A percentile compares a stretch with the other conserved stretches of the same genome.
Conservation (phyloP, 23 red algal genomes). For the Cyanidioschyzon merolae region DNA sequence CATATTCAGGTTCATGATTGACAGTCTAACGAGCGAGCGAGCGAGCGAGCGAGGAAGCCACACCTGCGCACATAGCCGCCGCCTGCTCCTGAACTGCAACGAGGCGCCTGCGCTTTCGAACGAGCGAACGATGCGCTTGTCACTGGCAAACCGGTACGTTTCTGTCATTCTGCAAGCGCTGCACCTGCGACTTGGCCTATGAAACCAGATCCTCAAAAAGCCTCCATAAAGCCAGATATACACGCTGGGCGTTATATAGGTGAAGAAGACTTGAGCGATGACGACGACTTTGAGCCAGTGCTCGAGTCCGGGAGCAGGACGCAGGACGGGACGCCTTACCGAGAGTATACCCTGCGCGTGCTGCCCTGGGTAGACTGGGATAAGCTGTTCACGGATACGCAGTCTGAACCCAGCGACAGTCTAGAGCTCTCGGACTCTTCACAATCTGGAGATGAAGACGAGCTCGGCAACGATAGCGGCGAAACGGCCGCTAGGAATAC, state of each 20-base stretch:
- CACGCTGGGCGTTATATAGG: background rate
- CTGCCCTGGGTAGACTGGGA: constrained; percentile 13
- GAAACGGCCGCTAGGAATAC: background rate
- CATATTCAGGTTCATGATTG: background rate
- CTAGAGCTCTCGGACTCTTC: background rate
- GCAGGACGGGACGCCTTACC: background rate
- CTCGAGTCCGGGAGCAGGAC: background rate
- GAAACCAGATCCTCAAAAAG: background rate
- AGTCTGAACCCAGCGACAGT: background rate
- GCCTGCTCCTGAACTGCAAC: too few relatives aligned
- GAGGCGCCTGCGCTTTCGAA: too few relatives aligned
- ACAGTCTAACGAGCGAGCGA: too few relatives aligned
- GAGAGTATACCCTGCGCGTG: constrained; percentile 3
- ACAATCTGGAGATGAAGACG: background rate
- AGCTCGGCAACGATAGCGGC: background rate
- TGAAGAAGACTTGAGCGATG: constrained; percentile 5
- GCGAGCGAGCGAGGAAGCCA: too few relatives aligned
- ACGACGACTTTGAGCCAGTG: background rate
- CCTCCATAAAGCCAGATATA: background rate
- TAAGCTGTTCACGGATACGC: background rate
- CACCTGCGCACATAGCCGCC: too few relatives aligned
- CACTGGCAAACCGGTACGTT: too few relatives aligned
- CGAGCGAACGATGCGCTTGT: too few relatives aligned
- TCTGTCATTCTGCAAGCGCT: too few relatives aligned
- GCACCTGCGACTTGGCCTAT: background rate